phyloP scores from a whole-genome alignment of 169 alveolate species.

The Plasmodium inui region DNA sequence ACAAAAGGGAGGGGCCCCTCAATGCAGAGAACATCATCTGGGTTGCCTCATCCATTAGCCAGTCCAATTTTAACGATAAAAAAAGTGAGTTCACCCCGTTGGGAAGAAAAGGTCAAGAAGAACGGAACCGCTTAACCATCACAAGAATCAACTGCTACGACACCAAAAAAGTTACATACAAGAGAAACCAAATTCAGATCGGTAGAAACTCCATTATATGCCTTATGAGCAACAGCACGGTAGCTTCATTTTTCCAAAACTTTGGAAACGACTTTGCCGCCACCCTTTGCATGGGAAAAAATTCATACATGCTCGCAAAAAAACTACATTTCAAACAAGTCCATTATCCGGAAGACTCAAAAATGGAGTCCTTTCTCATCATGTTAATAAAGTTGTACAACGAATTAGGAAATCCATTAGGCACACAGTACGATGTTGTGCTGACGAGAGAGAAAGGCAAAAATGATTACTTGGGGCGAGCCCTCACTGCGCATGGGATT shows the following conservation, averaged over 20 bases:
- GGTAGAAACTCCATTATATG: conserved; percentile 25
- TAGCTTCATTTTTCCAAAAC: conserved; percentile 26
- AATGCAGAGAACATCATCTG: background rate
- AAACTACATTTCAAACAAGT: conserved; percentile 42
- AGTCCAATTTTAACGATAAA: conserved; percentile 1
- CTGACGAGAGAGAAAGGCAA: conserved; percentile 52
- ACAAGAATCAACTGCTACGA: conserved; percentile 45
- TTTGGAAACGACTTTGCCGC: conserved; percentile 40
- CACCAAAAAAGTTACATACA: conserved; percentile 22
- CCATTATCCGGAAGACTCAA: conserved; percentile 48
- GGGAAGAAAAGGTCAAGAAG: background rate
- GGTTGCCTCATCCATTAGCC: conserved; percentile 47
- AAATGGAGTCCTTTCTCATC: conserved; percentile 15
- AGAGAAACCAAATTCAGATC: conserved; percentile 2
- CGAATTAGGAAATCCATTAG: background rate
- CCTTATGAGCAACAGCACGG: conserved; percentile 66
- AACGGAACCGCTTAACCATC: background rate
- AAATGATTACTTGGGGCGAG: conserved; percentile 18
- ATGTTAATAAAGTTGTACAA: conserved; percentile 18
- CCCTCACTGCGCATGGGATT: background rate
- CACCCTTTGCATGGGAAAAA: conserved; percentile 56
- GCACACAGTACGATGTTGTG: conserved; percentile 1
- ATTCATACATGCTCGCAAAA: conserved; percentile 32
- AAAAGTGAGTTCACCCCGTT: background rate
- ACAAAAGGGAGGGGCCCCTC: background rate